A percentile compares a stretch with the other conserved stretches of the same genome.
phyloP scores from a whole-genome alignment of 257 asterid genomes.

The Petunia secreta region DNA sequence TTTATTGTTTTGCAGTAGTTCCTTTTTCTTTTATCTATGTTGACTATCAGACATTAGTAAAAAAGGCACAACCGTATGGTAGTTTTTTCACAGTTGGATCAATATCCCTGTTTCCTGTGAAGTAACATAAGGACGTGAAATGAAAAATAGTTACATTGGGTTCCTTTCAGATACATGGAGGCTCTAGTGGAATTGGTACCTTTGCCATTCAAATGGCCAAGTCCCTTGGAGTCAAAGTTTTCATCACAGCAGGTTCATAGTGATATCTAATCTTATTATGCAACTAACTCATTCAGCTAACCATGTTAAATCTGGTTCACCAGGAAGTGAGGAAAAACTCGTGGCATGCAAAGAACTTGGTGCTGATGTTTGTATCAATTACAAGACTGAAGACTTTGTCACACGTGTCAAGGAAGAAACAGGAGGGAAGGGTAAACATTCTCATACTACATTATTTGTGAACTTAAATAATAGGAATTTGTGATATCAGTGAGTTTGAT shows the following conservation, averaged over 20 bases:
- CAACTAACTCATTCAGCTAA: not conserved
- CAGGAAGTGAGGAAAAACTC: slow-evolving; percentile 92
- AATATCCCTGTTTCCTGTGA: not conserved
- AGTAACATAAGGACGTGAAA: not conserved
- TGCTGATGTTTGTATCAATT: slow-evolving; percentile 94
- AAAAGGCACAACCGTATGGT: not conserved
- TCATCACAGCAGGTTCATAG: slow-evolving; percentile 85
- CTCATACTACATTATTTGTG: not conserved
- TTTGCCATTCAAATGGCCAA: slow-evolving; percentile 95
- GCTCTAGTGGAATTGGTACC: slow-evolving; percentile 98
- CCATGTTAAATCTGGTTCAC: slow-evolving; percentile 23
- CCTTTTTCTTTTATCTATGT: not conserved
- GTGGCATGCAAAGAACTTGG: slow-evolving; percentile 94
- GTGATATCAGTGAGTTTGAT: not conserved
- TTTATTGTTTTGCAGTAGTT: slow-evolving; percentile 2
- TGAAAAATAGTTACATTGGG: not conserved
- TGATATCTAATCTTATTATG: not conserved
- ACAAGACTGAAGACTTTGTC: slow-evolving; percentile 90
- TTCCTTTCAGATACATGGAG: slow-evolving; percentile 84
- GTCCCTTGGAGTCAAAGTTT: slow-evolving; percentile 70
- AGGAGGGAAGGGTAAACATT: slow-evolving; percentile 72
- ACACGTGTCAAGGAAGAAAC: slow-evolving; percentile 92
- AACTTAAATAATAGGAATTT: not conserved
- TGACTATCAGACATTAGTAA: not conserved
- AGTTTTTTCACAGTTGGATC: not conserved